Evolutionary conservation across 805 yeast genomes (phyloP).

Genomic region (Cyberlindnera japonica): DNA sequence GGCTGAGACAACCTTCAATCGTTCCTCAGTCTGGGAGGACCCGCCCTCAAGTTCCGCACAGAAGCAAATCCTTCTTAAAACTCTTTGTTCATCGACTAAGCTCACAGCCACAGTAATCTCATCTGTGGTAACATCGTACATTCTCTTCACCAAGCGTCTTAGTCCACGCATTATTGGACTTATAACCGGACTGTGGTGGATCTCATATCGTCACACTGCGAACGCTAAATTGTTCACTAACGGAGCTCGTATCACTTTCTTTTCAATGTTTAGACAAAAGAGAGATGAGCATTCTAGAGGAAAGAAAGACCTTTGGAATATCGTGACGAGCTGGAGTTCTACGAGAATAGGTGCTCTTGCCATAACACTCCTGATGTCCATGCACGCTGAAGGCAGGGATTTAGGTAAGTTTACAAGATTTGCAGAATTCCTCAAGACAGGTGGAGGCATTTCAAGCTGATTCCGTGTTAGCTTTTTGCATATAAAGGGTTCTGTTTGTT

Average conservation of each 20-base stretch:
- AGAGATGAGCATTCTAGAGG: conserved; percentile 5
- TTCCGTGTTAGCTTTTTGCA: no score
- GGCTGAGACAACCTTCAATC: not conserved
- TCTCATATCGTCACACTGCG: conserved; percentile 6
- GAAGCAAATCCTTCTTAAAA: not conserved
- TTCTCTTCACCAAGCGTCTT: conserved; percentile 9
- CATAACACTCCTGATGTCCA: conserved; percentile 4
- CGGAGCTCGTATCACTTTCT: conserved; percentile 10
- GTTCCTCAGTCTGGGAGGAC: not conserved
- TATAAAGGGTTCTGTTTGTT: no score
- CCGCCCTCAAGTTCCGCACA: not conserved
- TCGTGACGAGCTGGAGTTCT: conserved; percentile 2
- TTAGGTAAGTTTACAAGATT: conserved; percentile 7
- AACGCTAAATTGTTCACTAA: conserved; percentile 3
- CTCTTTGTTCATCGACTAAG: not conserved
- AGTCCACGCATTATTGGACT: conserved; percentile 14
- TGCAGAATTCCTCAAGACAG: conserved; percentile 7
- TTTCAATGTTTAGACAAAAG: conserved; percentile 10
- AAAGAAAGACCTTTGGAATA: not conserved
- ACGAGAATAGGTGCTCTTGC: conserved; percentile 9
- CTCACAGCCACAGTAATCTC: conserved; percentile 1
- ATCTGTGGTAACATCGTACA: conserved; percentile 8
- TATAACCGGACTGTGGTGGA: conserved; percentile 18
- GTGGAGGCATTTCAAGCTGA: no score
- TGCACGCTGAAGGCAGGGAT: conserved; percentile 5